These are phyloP conservation scores for Fusarium circinatum DNA, from an alignment of 2,329 filamentous ascomycete genomes.

Conservation along the genomic window DNA sequence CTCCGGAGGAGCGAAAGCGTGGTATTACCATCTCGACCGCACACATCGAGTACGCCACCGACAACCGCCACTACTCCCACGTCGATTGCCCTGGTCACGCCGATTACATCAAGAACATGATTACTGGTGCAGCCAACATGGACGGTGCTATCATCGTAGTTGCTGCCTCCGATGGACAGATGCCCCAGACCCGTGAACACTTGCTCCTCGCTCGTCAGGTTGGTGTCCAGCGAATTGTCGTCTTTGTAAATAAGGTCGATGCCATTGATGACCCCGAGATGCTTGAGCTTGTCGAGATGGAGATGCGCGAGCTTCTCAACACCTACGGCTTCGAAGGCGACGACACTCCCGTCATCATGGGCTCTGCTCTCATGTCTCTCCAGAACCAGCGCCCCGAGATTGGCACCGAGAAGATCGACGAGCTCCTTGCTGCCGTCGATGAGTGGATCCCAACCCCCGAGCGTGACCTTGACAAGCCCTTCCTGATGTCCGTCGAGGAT, in stretches of 20 bases:
- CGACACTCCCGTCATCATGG: constrained; percentile 96
- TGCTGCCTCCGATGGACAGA: constrained; percentile 97
- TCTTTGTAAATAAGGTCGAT: constrained; percentile 99
- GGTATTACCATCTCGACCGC: constrained; percentile 99
- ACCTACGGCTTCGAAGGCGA: constrained; percentile 98
- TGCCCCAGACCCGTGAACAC: constrained; percentile 99
- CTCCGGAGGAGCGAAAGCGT: constrained; percentile 98
- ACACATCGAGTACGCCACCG: constrained; percentile 98
- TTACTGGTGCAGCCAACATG: constrained; percentile 99
- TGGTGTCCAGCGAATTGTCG: constrained; percentile 96
- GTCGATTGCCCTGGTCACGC: constrained; percentile 99
- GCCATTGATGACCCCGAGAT: constrained; percentile 98
- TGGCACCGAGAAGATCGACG: constrained; percentile 87
- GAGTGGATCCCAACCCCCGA: constrained; percentile 95
- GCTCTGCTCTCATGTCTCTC: constrained; percentile 93
- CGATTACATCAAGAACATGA: constrained; percentile 99
- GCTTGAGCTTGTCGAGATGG: constrained; percentile 99
- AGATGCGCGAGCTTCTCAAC: constrained; percentile 96
- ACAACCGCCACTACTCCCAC: constrained; percentile 96
- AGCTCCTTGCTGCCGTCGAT: constrained; percentile 90
- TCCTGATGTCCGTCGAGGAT: constrained; percentile 98
- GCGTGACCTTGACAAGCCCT: constrained; percentile 96
- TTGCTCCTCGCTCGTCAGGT: constrained; percentile 97
- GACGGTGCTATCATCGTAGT: constrained; percentile 99
- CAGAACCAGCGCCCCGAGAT: constrained; percentile 89